Base-by-base conservation (phyloP, 371 early-diverging fungal genomes). In the Apophysomyces sp. region DNA sequence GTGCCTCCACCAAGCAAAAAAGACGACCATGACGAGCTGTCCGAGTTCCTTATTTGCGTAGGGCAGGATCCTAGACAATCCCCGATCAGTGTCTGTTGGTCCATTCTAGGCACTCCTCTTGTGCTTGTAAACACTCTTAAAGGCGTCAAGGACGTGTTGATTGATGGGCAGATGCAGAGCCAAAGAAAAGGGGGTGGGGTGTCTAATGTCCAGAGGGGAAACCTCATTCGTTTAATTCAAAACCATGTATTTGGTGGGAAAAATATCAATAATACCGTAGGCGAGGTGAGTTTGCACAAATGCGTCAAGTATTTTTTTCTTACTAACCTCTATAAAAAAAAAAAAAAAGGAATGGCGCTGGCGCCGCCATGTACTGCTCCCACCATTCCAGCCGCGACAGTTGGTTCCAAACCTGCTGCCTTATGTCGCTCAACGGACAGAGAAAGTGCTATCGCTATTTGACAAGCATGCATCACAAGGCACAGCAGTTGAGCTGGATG, bases 231-330 rank as follows among this genome's bases (percentile, higher is more conserved):
- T 2, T 62, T 66, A 36, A 71, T 77, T 40, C 81, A 80, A 44
- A 74, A 77, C 28, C 58, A 73, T n/a, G 77, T 81, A 0, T 81
- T 81, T 71, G 82, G 82, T 36, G 82, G 82, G 8, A 61, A 69
- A 26, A 78, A 58, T 51, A 62, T 81, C 13, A 78, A 77, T 28
- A 81, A 81, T 55, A 57, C 69, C 0, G 53, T 78, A 24, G 82
- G 82, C 26, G 69, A 81, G 57, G 81, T 78, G 76, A 36, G 57
- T 12, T 13, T 52, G 6, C 9, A 30, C 24, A 21, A 36, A 16
- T 16, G 21, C 4, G 15, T 44, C 13, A 27, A 34, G 3, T 21
- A 7, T 31, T 54, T 11, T 51, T 59, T 51, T 15, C 31, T 30
- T 32, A 4, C 18, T 21, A 40, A 18, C 12, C 31, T 41, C 31